phyloP scores from a whole-genome alignment of 2,329 filamentous ascomycete species.

The Xenoacremonium recifei region DNA sequence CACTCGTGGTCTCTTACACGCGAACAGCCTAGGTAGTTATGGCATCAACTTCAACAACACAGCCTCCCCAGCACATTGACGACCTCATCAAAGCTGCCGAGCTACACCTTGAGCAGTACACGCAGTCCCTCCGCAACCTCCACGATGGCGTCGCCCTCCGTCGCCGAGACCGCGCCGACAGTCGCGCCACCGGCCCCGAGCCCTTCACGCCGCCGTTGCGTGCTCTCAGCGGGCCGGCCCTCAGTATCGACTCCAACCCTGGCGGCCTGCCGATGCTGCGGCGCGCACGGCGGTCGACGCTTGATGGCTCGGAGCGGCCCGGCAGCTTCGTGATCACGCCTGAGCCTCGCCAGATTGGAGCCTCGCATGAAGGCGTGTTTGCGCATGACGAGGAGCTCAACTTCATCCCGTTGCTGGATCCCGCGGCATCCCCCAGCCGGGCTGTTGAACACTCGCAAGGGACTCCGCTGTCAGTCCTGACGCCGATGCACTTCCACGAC shows the following conservation, averaged over 20 bases:
- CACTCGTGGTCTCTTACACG: no score
- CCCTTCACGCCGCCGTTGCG: constrained; percentile 29
- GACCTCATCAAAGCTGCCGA: constrained; percentile 34
- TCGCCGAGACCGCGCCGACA: constrained; percentile 20
- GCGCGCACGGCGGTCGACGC: constrained; percentile 27
- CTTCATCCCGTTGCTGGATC: constrained; percentile 31
- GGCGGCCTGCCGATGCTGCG: constrained; percentile 10
- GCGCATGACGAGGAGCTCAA: constrained; percentile 28
- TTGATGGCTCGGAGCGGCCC: constrained; percentile 27
- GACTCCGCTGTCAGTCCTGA: constrained; percentile 15
- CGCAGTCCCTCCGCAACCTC: constrained; percentile 28
- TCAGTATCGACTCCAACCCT: constrained; percentile 15
- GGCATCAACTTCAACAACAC: constrained; percentile 11
- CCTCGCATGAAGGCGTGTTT: constrained; percentile 20
- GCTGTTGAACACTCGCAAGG: constrained; percentile 13
- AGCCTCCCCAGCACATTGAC: constrained; percentile 26
- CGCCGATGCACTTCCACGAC: constrained; percentile 35
- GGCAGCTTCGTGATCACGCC: constrained; percentile 18
- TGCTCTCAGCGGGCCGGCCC: constrained; percentile 18
- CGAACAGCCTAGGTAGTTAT: no score
- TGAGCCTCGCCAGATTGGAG: constrained; percentile 19
- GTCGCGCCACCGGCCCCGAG: constrained; percentile 16
- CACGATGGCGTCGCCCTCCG: constrained; percentile 25
- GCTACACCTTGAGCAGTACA: constrained; percentile 33
- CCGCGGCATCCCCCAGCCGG: constrained; percentile 1